Percentiles rank a stretch among this genome's conserved stretches.
Conservation (phyloP, 2,329 filamentous ascomycete species). For the Ophiostoma triangulosporum region DNA sequence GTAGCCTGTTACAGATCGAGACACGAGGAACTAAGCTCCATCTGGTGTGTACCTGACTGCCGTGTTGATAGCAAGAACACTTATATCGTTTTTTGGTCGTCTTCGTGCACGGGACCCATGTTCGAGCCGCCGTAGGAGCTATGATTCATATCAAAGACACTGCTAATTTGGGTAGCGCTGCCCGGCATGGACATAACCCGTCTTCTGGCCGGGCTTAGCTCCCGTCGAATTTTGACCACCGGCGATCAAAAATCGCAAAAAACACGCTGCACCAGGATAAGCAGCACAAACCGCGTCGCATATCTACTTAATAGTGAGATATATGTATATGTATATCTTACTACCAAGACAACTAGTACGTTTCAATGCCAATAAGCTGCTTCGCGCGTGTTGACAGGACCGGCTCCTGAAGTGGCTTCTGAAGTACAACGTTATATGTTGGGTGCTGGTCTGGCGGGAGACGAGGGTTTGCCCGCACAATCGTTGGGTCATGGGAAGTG, state of each 20-base stretch:
- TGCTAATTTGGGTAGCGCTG: neutral
- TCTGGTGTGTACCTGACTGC: neutral
- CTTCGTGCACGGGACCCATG: neutral
- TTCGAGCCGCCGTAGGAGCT: neutral
- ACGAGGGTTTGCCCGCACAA: neutral
- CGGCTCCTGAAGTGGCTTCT: neutral
- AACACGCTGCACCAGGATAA: neutral
- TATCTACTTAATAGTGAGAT: too few relatives aligned
- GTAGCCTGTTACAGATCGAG: too few relatives aligned
- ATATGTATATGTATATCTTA: too few relatives aligned
- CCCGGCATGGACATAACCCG: neutral
- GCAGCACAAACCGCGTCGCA: conserved; percentile 14
- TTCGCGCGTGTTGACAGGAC: neutral
- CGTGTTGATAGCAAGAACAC: neutral
- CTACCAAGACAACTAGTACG: neutral
- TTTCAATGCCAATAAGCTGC: neutral
- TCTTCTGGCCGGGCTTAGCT: neutral
- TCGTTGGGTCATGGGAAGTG: neutral
- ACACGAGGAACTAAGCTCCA: too few relatives aligned
- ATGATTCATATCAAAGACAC: neutral
- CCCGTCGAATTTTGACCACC: neutral
- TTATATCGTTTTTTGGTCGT: neutral
- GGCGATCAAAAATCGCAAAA: neutral
- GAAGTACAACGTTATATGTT: neutral
- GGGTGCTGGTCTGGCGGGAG: neutral